Evolutionary conservation across 352 stramenopile species (phyloP), one percentile per base, ranked within the genome.

Genomic region (Plasmopara muralis): DNA sequence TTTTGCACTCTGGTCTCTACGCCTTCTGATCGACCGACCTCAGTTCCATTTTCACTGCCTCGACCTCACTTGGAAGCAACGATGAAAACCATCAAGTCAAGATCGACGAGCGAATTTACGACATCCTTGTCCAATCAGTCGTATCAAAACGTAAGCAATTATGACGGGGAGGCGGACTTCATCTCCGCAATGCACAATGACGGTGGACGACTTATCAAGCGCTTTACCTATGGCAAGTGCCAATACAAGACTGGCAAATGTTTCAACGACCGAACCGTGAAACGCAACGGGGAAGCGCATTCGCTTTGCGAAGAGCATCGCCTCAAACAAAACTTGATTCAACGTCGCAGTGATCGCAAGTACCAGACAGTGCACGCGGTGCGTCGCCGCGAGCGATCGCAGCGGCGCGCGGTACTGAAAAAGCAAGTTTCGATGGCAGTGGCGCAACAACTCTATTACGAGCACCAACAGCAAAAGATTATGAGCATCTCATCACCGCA

Each of bases 201-300:
- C 31, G 10, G 31, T 35, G 10, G 10, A 35, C 31, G 7, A 35
- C 10, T 12, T 4, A 12, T 35, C 2, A 35, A 35, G 10, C 1
- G 4, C 31, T 35, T 12, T 12, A 2, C 85, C 63, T 74, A 74
- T 25, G 79, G 79, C 62, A 93, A 90, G 59, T 93, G 80, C 55
- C 74, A 89, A 61, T 93, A 93, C 74, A 89, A 93, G 62, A 90
- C 83, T 16, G 78, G 83, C 64, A 93, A 93, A 57, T 93, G 83
- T 64, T 89, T 88, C 53, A 93, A 93, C 43, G 80, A 91, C 57
- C 80, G 83, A 53, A 86, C 83, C 25, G 67, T 88, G 55, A 91
- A 91, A 70, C 78, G 78, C 63, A 91, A 90, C 39, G 83, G 83
- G 34, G 72, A 89, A 41, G 77, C 72, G 2, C 83, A 93, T 60